Evolutionary conservation across 352 stramenopile genomes (phyloP), one percentile per base, ranked within the genome.

Genomic region (Detonula confervacea): DNA sequence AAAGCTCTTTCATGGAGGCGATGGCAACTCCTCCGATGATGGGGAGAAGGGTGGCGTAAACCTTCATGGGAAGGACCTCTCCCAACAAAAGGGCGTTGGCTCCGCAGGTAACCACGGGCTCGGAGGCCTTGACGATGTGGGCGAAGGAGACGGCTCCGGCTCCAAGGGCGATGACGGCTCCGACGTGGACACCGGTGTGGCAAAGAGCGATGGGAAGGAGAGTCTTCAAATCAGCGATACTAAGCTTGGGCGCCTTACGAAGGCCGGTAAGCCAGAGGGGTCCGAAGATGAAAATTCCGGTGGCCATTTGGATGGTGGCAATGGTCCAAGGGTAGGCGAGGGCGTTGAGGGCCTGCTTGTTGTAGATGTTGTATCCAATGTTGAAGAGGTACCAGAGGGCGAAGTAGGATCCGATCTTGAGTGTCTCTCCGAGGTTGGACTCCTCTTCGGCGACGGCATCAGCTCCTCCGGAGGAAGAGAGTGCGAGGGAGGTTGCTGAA

Each of bases 321-420:
- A 95, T 88, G 37, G 91, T 94, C 90, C 90, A 96, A 35, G 93
- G 93, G 72, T 89, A 92, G 18, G 80, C 87, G 24, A 96, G 80
- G n/a, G 91, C 74, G 64, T 95, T 96, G 11, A 96, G 80, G n/a
- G 91, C 87, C 72, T 94, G 86, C 81, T 96, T 96, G 86, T 96
- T 96, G 90, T 95, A 96, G 62, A 96, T 96, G 81, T 96, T 96
- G 93, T 96, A 96, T 8, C 85, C 90, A 73, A 95, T 95, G 80
- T 95, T 96, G 69, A 95, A 92, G 42, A 93, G 83, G 70, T 95
- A 95, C 91, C 91, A 95, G 14, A 95, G 68, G 22, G 83, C 82
- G 84, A 95, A 94, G 86, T 93, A 93, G 33, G 69, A 74, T 29
- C 70, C 85, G 24, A 88, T 66, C 69, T 91, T 65, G 33, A 94